Base-by-base conservation (phyloP, 129 eudicot species). In the Solidago caesia region DNA sequence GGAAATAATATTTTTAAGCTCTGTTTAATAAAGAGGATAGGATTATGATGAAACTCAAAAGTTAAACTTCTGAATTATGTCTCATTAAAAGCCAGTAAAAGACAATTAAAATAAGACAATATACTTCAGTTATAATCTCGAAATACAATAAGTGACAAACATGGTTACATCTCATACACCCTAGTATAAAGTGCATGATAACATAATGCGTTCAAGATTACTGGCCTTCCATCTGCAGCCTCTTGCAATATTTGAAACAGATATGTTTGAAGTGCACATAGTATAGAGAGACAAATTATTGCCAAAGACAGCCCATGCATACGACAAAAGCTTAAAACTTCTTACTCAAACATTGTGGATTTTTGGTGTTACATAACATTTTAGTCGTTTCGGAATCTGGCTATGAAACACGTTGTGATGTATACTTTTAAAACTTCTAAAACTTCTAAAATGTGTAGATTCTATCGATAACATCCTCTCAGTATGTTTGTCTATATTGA, bases 211-310 rank as follows among this genome's bases (percentile, higher is more conserved):
- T 55, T 65, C 66, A 56, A 58, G 55, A 56, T 44, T 5, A 44
- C 10, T 44, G 74, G 46, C 58, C 68, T 67, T 76, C 9, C 16
- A 45, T 68, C 59, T 76, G 67, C 8, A 67, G 41, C 49, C 13
- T 55, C 44, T 57, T 65, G 10, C 73, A 43, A 44, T 76, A 76
- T 26, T 57, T 68, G 51, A 41, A 76, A 58, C 68, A 64, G 21
- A 21, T 21, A 21, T 21, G 21, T 21, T 21, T 21, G 21, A 21
- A 21, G 13, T 15, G 72, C 53, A 25, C 53, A 51, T 6, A 15
- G 43, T 39, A 64, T 39, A 64, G 64, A 75, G 15, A 52, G 27
- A 75, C 12, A 33, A 58, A 48, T 12, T 13, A 68, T 48, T 68
- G 13, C 59, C 60, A 26, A 4, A 33, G 39, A 33, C 39, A 33